These are phyloP conservation scores for Spathaspora hagerdaliae DNA, from an alignment of 805 yeast genomes.

Conservation along the genomic window DNA sequence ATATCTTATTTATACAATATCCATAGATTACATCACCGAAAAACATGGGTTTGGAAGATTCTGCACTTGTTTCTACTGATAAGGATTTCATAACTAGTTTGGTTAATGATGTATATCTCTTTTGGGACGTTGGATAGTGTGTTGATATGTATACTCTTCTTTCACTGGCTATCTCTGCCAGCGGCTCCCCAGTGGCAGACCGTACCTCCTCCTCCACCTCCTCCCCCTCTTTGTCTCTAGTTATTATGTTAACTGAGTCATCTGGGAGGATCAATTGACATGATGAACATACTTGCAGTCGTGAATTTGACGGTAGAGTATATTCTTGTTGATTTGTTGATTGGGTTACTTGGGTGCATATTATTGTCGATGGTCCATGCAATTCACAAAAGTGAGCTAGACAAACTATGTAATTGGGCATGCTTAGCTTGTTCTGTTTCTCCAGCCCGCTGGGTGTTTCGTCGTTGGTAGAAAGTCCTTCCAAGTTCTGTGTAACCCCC, in stretches of 20 bases:
- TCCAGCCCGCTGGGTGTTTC: too few relatives aligned
- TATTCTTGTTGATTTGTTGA: constrained; percentile 15
- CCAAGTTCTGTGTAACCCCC: neutral
- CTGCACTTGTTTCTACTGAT: constrained; percentile 62
- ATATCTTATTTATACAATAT: constrained; percentile 53
- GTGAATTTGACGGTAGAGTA: constrained; percentile 36
- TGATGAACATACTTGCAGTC: constrained; percentile 50
- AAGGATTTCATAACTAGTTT: constrained; percentile 61
- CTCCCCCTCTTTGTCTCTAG: neutral
- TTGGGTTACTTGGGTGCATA: constrained; percentile 52
- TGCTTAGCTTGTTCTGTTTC: neutral
- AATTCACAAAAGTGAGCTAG: constrained; percentile 75
- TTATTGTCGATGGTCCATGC: constrained; percentile 67
- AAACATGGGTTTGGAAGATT: constrained; percentile 56
- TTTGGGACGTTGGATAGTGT: constrained; percentile 51
- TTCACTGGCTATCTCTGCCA: constrained; percentile 1
- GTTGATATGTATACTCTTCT: constrained; percentile 43
- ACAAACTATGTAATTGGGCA: constrained; percentile 42
- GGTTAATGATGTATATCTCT: constrained; percentile 50
- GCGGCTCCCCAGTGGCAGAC: neutral
- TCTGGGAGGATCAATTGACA: constrained; percentile 55
- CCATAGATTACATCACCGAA: constrained; percentile 64
- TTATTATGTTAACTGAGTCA: constrained; percentile 15
- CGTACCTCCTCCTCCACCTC: constrained; percentile 6
- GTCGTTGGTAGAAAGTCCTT: neutral